These are phyloP conservation scores for Malus hybrid DNA, from an alignment of 331 rosid genomes.

Conservation along the genomic window DNA sequence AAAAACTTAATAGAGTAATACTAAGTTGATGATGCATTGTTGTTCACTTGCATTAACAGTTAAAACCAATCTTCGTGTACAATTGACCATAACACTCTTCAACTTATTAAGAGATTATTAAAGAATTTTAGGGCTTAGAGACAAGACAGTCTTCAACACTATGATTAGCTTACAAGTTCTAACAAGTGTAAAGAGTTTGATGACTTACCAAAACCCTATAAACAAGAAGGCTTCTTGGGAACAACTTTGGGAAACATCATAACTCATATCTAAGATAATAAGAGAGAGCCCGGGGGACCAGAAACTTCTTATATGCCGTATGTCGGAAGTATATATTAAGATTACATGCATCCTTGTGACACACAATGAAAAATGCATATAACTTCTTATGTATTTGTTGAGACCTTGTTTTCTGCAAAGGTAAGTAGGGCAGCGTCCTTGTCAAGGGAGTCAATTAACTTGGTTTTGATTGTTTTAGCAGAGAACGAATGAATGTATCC, in stretches of 20 bases:
- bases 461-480: neutral
- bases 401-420: neutral
- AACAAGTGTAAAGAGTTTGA: neutral
- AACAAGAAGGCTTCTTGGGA: neutral
- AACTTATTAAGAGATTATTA: too few relatives aligned
- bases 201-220: neutral
- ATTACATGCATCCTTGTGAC: neutral
- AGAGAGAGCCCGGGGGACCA: neutral
- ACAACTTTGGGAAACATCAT: neutral
- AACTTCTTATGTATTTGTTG: neutral
- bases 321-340: neutral
- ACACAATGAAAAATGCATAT: neutral
- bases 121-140: neutral
- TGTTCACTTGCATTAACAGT: neutral
- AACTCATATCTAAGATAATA: neutral
- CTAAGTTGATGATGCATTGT: neutral
- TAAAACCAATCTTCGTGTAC: fast-evolving
- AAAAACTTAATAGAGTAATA: neutral
- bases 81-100: neutral
- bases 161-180: neutral
- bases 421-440: neutral
- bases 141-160: neutral
- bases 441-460: neutral
- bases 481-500: neutral
- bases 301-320: neutral